These are phyloP conservation scores for Neonothopanus nambi DNA, from an alignment of 1,284 basidiomycete genomes.

Conservation along the genomic window DNA sequence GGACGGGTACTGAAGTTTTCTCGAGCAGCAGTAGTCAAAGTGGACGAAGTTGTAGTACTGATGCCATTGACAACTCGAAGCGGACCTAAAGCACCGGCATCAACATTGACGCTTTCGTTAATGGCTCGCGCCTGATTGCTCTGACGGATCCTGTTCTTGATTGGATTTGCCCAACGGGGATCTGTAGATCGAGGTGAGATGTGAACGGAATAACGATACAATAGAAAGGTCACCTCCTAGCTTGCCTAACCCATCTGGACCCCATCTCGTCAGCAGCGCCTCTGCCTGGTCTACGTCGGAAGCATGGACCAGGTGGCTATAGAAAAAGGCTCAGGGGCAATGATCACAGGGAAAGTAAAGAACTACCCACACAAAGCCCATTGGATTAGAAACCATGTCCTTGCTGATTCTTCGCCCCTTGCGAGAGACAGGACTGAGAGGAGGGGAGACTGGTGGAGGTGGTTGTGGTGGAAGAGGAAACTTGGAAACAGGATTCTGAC, in stretches of 20 bases:
- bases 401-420: constrained; percentile 76
- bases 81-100: constrained; percentile 44
- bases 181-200: constrained; percentile 48
- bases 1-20: constrained; percentile 59
- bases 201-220: constrained; percentile 24
- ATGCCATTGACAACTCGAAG: constrained; percentile 86
- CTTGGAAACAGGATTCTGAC: background rate
- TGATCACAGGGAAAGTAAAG: constrained; percentile 10
- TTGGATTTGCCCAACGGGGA: constrained; percentile 87
- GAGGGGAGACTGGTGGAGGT: no score
- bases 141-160: constrained; percentile 80
- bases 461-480: constrained; percentile 19
- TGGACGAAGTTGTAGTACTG: constrained; percentile 60
- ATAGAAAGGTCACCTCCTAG: constrained; percentile 67
- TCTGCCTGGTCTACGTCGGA: constrained; percentile 92
- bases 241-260: constrained; percentile 89
- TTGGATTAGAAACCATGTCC: constrained; percentile 84
- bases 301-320: constrained; percentile 90
- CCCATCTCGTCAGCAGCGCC: constrained; percentile 87
- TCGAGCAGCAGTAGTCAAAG: constrained; percentile 67
- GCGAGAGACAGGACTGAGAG: constrained; percentile 38
- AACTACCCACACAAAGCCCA: constrained; percentile 76
- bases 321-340: constrained; percentile 26
- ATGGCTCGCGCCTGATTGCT: constrained; percentile 79
- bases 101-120: constrained; percentile 75